Evolutionary conservation across 1,139 yeast genomes (phyloP), one percentile per base, ranked within the genome.

Genomic region (Candida glucosophila): DNA sequence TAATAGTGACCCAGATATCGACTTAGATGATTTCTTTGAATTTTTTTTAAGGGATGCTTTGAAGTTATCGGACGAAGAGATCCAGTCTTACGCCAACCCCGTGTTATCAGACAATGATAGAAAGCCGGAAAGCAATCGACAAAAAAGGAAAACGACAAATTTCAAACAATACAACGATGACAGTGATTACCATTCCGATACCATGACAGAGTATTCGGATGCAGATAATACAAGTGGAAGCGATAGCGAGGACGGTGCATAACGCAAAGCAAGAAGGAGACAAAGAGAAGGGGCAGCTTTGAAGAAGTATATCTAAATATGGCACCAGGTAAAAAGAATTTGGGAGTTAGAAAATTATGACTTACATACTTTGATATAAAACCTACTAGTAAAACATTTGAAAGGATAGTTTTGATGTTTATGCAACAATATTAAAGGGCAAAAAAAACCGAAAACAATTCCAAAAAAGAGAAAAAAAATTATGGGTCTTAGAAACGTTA

Each of bases 1-100:
- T 6, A 44, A 41, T 10, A 34, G 25, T 7, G 21, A 33, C 15
- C 48, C 58, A 5, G 64, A 51, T 25, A 65, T 74, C 8, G 71
- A 67, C 38, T 78, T 72, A 32, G 83, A 77, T 40, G 82, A 74
- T 40, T 73, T 75, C 44, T 63, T 74, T 41, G 80, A 73, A 43
- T 73, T 58, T 42, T 68, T 74, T 41, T 49, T 71, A 17, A 59
- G 58, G 28, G 67, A 70, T 20, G 81, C 73, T 0, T 43, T 75
- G 20, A 58, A 66, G 21, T 32, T 66, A 30, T 39, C 49, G 2
- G 62, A 58, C 17, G 57, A 56, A 15, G 61, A 68, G 24, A 36
- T 67, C 14, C 62, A 51, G 22, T 29, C 37, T 45, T 22, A 20
- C 34, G 17, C 18, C 14, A 3, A 10, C 38, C 28, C 12, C 7